Base-by-base conservation (phyloP, 2,329 filamentous ascomycete genomes). In the Penicillium sp. region DNA sequence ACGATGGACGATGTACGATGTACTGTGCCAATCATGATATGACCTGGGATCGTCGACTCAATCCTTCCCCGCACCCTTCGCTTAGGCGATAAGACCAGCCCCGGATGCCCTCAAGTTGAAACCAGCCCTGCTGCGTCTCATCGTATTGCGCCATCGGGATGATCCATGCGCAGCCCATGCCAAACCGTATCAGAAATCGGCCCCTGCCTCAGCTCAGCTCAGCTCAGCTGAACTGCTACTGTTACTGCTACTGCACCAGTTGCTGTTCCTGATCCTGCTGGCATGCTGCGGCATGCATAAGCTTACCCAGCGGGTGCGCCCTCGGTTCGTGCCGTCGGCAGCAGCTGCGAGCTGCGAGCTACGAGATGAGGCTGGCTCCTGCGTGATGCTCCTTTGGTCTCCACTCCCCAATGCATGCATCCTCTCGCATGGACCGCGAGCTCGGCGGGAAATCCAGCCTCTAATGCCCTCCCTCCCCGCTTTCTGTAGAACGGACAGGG, bases 11-110 rank as follows among this genome's bases (percentile, higher is more conserved):
- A 4, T 30, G 13, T 30, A 30, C 8, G 12, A 32, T 4, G 13
- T 32, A 32, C 7, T 12, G 13, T 32, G 13, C 29, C 13, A 32
- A 30, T n/a, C 4, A 30, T n/a, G 7, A 26, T 33, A 27, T 20
- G 33, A 20, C 33, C 45, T 41, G 30, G 24, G 33, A 21, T 42
- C 27, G 21, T 46, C 15, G 20, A 21, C 23, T 27, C 21, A 47
- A 49, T 43, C 32, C 47, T 51, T 52, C 52, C 55, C 55, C 55
- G 52, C 49, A 57, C 52, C 46, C 46, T 52, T 58, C 52, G 52
- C 42, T 46, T 56, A 47, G 23, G 33, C 26, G 55, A 52, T 46
- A 46, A 56, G 50, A 48, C 43, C 42, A 46, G 36, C 33, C 42
- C 46, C 39, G 41, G 44, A 37, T 37, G 17, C 24, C 47, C 32